Conservation (phyloP, 495 filamentous ascomycete species). For the Oidiodendron maius region DNA sequence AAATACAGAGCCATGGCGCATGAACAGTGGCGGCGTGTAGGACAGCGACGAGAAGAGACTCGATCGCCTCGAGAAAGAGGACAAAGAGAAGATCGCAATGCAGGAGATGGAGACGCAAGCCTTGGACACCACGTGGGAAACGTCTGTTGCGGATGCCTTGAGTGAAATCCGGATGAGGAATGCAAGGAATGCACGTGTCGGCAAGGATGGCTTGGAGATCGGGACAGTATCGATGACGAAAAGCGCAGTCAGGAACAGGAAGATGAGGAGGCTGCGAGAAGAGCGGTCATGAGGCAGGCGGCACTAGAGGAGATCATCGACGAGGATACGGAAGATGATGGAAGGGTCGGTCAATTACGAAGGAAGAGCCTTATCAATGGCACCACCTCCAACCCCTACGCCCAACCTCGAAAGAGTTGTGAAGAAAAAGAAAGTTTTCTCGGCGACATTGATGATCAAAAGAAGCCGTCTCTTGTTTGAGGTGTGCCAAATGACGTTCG, state of each 20-base stretch:
- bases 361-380: slow-evolving; percentile 25
- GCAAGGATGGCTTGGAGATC: slow-evolving; percentile 47
- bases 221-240: slow-evolving; percentile 51
- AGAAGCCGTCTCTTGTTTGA: too few species aligned
- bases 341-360: slow-evolving; percentile 21
- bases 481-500: background rate
- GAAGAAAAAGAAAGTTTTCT: slow-evolving; percentile 77
- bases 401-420: slow-evolving; percentile 70
- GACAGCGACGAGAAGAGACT: slow-evolving; percentile 87
- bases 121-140: slow-evolving; percentile 86
- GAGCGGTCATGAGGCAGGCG: slow-evolving; percentile 66
- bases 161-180: slow-evolving; percentile 93
- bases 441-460: slow-evolving; percentile 78
- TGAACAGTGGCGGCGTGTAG: slow-evolving; percentile 47
- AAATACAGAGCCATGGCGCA: slow-evolving; percentile 90
- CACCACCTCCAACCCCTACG: slow-evolving; percentile 37
- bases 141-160: slow-evolving; percentile 92
- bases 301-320: slow-evolving; percentile 32
- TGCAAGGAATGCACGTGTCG: slow-evolving; percentile 75
- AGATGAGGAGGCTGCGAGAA: slow-evolving; percentile 76
- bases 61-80: slow-evolving; percentile 75
- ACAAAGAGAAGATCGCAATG: slow-evolving; percentile 66
- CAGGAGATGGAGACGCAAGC: slow-evolving; percentile 77
- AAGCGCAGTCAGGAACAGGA: slow-evolving; percentile 65
- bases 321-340: slow-evolving; percentile 33